phyloP scores from a whole-genome alignment of 768 basidiomycete genomes.

The Suillus luteus region DNA sequence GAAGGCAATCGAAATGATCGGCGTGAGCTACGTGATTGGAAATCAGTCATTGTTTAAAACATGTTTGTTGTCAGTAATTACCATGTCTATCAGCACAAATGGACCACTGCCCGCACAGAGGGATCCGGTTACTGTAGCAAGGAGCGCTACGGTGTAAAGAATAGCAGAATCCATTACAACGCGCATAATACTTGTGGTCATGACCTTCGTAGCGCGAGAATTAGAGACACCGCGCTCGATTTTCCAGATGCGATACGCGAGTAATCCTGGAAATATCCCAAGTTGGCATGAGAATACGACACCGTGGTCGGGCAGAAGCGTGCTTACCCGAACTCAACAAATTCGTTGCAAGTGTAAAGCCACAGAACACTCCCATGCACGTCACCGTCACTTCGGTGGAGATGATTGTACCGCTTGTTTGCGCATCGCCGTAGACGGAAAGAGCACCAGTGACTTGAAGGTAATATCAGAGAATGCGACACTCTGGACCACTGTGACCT shows the following conservation, averaged over 20 bases:
- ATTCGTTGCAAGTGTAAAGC: slow-evolving; percentile 9
- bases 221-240: background rate
- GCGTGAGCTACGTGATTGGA: background rate
- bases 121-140: slow-evolving; percentile 35
- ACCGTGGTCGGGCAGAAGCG: slow-evolving; percentile 2
- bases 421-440: slow-evolving; percentile 9
- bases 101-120: slow-evolving; percentile 31
- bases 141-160: slow-evolving; percentile 36
- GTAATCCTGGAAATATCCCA: background rate
- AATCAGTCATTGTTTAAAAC: background rate
- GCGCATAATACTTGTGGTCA: slow-evolving; percentile 23
- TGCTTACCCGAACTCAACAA: slow-evolving; percentile 1
- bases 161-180: slow-evolving; percentile 22
- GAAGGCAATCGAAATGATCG: background rate
- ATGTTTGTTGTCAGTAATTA: background rate
- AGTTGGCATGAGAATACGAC: background rate
- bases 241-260: slow-evolving; percentile 1
- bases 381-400: background rate
- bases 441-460: slow-evolving; percentile 7
- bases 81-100: slow-evolving; percentile 24
- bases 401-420: background rate
- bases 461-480: background rate
- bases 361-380: slow-evolving; percentile 12
- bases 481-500: background rate
- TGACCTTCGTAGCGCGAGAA: slow-evolving; percentile 1